These are phyloP conservation scores for Ceriops zippeliana DNA, from an alignment of 345 rosid genomes.

Conservation along the genomic window DNA sequence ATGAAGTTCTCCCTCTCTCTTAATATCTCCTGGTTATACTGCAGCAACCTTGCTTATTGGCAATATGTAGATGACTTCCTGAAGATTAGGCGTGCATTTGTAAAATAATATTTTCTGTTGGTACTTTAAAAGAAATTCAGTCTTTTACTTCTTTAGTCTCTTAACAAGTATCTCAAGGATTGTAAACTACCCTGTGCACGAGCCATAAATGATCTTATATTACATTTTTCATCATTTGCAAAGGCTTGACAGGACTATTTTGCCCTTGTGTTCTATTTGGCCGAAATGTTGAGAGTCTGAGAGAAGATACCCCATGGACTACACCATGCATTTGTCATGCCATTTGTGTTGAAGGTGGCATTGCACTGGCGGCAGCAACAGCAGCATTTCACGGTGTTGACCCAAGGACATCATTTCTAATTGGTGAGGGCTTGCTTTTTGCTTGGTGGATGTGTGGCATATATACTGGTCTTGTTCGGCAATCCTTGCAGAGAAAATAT, in stretches of 20 bases:
- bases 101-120: not conserved
- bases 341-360: constrained; percentile 78
- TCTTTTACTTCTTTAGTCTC: not conserved
- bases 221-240: not conserved
- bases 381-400: constrained; percentile 69
- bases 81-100: not conserved
- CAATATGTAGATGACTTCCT: not conserved
- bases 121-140: not conserved
- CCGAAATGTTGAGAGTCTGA: constrained; percentile 68
- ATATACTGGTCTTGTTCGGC: constrained; percentile 79
- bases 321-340: constrained; percentile 85
- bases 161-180: not conserved
- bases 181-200: not conserved
- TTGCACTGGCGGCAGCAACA: constrained; percentile 64
- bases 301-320: constrained; percentile 75
- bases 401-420: constrained; percentile 69
- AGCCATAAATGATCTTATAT: not conserved
- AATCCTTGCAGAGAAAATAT: constrained; percentile 80
- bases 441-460: constrained; percentile 99
- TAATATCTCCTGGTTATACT: too few relatives aligned
- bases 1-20: not conserved
- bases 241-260: constrained; percentile 84
- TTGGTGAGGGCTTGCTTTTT: constrained; percentile 82
- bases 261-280: constrained; percentile 96
- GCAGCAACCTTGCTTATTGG: too few relatives aligned